Percentiles rank a stretch among this genome's conserved stretches.
These are phyloP conservation scores for Striga asiatica DNA, from an alignment of 257 asterid genomes.

Conservation along the genomic window DNA sequence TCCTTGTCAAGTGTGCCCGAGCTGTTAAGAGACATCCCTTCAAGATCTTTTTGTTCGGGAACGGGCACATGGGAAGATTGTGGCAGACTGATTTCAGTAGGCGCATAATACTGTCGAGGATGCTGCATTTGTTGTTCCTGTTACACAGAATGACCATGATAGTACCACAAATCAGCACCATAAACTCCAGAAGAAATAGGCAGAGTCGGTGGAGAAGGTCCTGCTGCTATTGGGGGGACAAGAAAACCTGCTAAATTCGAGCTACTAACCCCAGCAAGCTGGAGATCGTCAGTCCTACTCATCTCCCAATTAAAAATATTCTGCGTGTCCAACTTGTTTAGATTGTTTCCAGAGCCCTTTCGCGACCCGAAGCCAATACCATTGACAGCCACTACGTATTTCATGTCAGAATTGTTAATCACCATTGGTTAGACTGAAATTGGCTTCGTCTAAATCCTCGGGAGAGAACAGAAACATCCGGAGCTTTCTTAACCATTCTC, in stretches of 20 bases:
- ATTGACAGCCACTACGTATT: constrained; percentile 66
- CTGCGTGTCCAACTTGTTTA: constrained; percentile 41
- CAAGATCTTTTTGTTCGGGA: constrained; percentile 33
- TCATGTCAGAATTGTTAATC: constrained; percentile 54
- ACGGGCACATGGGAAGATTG: constrained; percentile 25
- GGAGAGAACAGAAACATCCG: constrained; percentile 59
- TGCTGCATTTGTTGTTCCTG: constrained; percentile 27
- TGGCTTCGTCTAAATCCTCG: constrained; percentile 50
- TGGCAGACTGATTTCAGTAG: constrained; percentile 30
- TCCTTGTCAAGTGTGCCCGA: constrained; percentile 11
- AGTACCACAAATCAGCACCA: constrained; percentile 29
- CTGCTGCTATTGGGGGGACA: constrained; percentile 23
- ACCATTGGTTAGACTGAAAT: constrained; percentile 34
- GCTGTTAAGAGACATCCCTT: constrained; percentile 23
- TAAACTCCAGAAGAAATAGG: constrained; percentile 24
- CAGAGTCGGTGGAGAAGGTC: constrained; percentile 31
- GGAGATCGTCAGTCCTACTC: constrained; percentile 25
- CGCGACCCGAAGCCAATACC: constrained; percentile 43
- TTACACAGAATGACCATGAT: constrained; percentile 26
- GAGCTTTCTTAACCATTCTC: constrained; percentile 42
- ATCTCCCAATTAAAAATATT: constrained; percentile 31
- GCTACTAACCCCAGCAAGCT: constrained; percentile 27
- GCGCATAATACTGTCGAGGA: constrained; percentile 25
- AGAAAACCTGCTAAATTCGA: constrained; percentile 31
- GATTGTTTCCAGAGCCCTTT: constrained; percentile 43